phyloP scores from a whole-genome alignment of 768 basidiomycete species.

The Tulasnella sp. region DNA sequence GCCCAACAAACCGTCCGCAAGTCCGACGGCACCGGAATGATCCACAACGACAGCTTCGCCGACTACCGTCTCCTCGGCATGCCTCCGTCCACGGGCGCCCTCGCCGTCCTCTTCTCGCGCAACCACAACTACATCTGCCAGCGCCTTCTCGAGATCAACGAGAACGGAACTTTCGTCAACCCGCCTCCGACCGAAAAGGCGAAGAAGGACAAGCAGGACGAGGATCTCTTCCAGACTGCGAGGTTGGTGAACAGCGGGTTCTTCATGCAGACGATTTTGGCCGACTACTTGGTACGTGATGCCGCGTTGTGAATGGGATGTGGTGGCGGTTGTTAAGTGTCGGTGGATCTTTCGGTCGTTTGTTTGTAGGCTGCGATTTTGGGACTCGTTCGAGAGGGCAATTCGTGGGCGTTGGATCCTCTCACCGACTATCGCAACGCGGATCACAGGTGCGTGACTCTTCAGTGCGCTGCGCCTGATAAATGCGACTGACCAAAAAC shows the following conservation, averaged over 20 bases:
- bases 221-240: slow-evolving; percentile 24
- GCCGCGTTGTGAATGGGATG: background rate
- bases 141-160: slow-evolving; percentile 70
- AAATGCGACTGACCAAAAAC: background rate
- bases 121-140: slow-evolving; percentile 64
- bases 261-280: slow-evolving; percentile 16
- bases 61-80: slow-evolving; percentile 68
- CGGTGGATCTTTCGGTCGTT: background rate
- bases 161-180: slow-evolving; percentile 50
- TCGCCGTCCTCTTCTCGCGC: slow-evolving; percentile 68
- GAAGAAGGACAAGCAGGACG: background rate
- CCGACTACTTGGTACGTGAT: slow-evolving; percentile 13
- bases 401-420: slow-evolving; percentile 5
- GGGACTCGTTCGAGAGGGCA: background rate
- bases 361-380: slow-evolving; percentile 1
- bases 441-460: background rate
- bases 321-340: too few relatives aligned
- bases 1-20: slow-evolving; percentile 9
- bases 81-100: slow-evolving; percentile 43
- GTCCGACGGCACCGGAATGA: slow-evolving; percentile 43
- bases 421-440: background rate
- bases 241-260: slow-evolving; percentile 56
- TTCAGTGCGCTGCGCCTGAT: background rate
- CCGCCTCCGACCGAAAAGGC: slow-evolving; percentile 26
- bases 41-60: slow-evolving; percentile 62